Base-by-base conservation (phyloP, 495 filamentous ascomycete genomes). In the Chlorociboria aeruginascens region DNA sequence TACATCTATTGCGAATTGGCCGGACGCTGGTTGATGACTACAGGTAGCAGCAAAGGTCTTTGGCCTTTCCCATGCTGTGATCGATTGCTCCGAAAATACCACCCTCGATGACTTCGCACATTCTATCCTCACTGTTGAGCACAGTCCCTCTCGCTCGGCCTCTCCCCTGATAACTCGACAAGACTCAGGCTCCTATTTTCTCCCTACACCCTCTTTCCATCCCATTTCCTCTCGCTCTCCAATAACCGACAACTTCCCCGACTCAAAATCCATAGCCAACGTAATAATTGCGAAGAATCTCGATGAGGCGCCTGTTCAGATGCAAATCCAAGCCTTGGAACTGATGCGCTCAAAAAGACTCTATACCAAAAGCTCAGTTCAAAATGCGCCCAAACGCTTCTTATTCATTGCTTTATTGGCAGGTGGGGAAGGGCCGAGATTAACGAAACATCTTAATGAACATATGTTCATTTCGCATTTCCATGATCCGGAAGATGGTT, bases 241-340 rank as follows among this genome's bases (percentile, higher is more conserved):
- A 28, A 29, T 47, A 14, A 44, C 57, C 1, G 58, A 61, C 17
- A 54, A 29, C 32, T 61, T 63, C 13, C 39, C 39, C 8, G 56
- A 59, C 28, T 55, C 46, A 14, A 53, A 45, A 34, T 68, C 69
- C 31, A 80, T 93, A 42, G 80, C 85, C 40, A 87, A 94, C 63
- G 72, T 95, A 10, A 68, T 95, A 17, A 80, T 98, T 40, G 81
- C 83, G 6, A 82, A 79, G 52, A 77, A 95, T 56, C 77, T 98
- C 40, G 76, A 94, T 60, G 60, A 69, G 35, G 83, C 83, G 1
- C 69, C 69, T 28, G 66, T 76, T 17, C 72, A 78, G 36, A 72
- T 96, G n/a, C 92, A 98, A 65, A 79, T 89, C 33, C 86, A 95
- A 58, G 80, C 77, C 28, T 73, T 98, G 28, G 90, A 95, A 74